Evolutionary conservation across 208 protist species (phyloP), one percentile per base, ranked within the genome.

Genomic region (Trypanosoma lewisi): DNA sequence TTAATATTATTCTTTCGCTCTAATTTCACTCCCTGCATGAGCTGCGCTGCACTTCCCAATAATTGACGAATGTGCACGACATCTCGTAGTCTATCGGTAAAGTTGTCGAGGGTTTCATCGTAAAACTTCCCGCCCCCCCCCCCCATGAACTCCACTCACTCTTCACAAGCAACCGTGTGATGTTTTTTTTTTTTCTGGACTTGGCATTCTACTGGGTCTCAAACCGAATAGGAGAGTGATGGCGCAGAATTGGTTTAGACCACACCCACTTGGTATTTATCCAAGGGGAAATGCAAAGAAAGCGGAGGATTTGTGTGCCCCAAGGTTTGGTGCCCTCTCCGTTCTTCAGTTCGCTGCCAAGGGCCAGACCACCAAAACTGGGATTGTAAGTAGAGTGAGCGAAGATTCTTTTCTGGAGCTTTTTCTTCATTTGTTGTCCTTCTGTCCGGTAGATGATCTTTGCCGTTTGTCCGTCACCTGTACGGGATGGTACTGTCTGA

Each of bases 401-500:
- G 84, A 94, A 60, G 78, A 83, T 56, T 78, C 84, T 2, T 88
- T 84, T 70, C 25, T 95, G 11, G 83, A 95, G 7, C 59, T 90
- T 4, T 64, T 85, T 3, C 81, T 91, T 70, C 48, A 78, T 47
- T 27, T 95, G 27, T 61, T 94, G 21, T 77, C 81, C 39, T 95
- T 91, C 49, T 54, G 82, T 19, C 68, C 80, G 17, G 77, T 91
- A 14, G 72, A 78, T 21, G 79, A 85, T 17, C 52, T 92, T 31
- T 90, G 85, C 44, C 80, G 83, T 14, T 70, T 95, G 14, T 89
- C 88, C 11, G 62, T 68, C 44, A 77, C 77, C 34, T 87, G 85
- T 73, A 95, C 85, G 1, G 88, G 83, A 1, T 95, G 81, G 77
- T 92, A 95, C 55, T 80, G 80, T 21, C 72, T 92, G 39, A 73